These are phyloP conservation scores for Solanum clarkiae DNA, from an alignment of 257 asterid genomes.

Conservation along the genomic window DNA sequence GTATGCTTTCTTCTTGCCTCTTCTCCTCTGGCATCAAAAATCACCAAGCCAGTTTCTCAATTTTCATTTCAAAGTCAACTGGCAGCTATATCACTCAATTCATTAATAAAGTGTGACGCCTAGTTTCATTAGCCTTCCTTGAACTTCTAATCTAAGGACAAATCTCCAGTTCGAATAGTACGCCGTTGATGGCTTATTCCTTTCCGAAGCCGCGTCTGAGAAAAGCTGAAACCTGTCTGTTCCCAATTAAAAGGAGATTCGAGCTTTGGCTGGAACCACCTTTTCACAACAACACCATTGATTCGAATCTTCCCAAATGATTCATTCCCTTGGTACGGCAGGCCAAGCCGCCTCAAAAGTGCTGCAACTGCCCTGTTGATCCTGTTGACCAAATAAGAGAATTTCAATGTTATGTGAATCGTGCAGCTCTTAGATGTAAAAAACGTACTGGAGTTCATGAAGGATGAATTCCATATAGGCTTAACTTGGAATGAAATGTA, in stretches of 20 bases:
- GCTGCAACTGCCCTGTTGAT: conserved; percentile 70
- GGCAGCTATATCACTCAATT: neutral
- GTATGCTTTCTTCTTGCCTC: neutral
- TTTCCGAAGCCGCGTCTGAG: conserved; percentile 46
- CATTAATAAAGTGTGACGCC: neutral
- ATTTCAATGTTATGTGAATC: neutral
- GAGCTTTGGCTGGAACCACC: conserved; percentile 83
- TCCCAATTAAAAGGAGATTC: conserved; percentile 37
- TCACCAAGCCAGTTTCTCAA: neutral
- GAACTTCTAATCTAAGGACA: conserved; percentile 37
- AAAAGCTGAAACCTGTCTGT: conserved; percentile 19
- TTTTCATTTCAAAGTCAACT: neutral
- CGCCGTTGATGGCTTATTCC: conserved; percentile 68
- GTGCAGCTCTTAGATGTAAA: neutral
- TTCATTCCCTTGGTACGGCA: conserved; percentile 69
- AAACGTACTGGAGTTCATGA: neutral
- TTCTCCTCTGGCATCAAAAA: neutral
- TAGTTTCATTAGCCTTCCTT: neutral
- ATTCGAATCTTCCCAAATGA: conserved; percentile 78
- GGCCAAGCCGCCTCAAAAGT: conserved; percentile 69
- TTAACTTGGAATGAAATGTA: neutral
- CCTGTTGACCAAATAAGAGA: conserved; percentile 42
- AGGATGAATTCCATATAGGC: neutral
- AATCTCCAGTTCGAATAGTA: conserved; percentile 60
- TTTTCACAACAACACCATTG: conserved; percentile 56